Percentiles rank a stretch among this genome's conserved stretches.
Conservation (phyloP, 176 grass and related monocot genomes). For the Areca catechu region DNA sequence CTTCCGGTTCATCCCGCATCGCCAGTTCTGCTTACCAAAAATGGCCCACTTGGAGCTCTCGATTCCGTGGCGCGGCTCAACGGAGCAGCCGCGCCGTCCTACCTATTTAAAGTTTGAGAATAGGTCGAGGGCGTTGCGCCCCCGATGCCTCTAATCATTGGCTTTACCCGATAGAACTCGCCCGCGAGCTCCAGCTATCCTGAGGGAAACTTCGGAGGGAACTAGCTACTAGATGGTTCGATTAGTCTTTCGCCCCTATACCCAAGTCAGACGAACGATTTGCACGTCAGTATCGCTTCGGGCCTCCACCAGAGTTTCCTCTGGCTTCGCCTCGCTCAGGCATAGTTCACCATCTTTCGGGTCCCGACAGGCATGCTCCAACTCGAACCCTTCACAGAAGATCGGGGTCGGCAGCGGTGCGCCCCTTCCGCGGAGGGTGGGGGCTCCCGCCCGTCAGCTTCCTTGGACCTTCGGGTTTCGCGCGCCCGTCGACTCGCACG, state of each 20-base stretch:
- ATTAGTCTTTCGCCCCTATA: constrained; percentile 68
- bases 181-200: too few relatives aligned
- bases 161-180: too few relatives aligned
- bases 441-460: too few relatives aligned
- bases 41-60: constrained; percentile 59
- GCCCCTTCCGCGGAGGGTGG: too few relatives aligned
- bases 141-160: constrained; percentile 83
- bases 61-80: constrained; percentile 26
- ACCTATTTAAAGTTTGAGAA: constrained; percentile 96
- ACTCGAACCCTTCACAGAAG: constrained; percentile 41
- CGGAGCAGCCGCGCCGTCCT: constrained; percentile 20
- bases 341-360: constrained; percentile 32
- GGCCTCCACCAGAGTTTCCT: constrained; percentile 42
- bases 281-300: constrained; percentile 46
- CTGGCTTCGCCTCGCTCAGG: constrained; percentile 15
- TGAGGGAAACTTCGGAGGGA: constrained; percentile 52
- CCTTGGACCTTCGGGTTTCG: too few relatives aligned
- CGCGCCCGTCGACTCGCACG: constrained; percentile 23
- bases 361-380: constrained; percentile 44
- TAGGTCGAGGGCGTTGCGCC: constrained; percentile 68
- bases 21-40: constrained; percentile 76
- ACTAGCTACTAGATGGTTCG: constrained; percentile 67
- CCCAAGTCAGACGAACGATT: constrained; percentile 44
- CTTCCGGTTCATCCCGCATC: constrained; percentile 61
- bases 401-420: constrained; percentile 30